These are phyloP conservation scores for Blastocystis sp. DNA, from an alignment of 352 stramenopile genomes.

Conservation along the genomic window DNA sequence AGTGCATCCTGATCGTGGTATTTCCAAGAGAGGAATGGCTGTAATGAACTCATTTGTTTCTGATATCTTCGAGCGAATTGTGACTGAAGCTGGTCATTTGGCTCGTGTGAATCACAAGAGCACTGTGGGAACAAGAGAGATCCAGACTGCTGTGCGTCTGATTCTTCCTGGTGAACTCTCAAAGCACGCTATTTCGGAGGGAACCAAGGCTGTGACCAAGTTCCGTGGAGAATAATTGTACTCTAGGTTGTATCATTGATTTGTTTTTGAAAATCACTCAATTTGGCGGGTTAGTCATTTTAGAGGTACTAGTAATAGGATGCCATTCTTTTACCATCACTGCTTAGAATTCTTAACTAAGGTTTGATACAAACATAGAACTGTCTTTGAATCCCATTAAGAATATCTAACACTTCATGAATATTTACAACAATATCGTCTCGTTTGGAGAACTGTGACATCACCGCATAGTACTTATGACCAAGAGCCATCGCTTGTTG, in stretches of 20 bases:
- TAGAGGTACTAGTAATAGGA: no score
- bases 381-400: background rate
- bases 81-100: conserved; percentile 85
- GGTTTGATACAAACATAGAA: background rate
- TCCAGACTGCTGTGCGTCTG: conserved; percentile 88
- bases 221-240: conserved; percentile 63
- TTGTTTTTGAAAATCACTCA: background rate
- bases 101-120: conserved; percentile 96
- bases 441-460: conserved; percentile 11
- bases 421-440: conserved; percentile 42
- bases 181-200: conserved; percentile 91
- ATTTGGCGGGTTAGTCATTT: no score
- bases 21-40: conserved; percentile 69
- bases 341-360: no score
- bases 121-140: conserved; percentile 87
- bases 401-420: conserved; percentile 28
- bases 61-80: conserved; percentile 95
- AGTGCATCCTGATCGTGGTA: conserved; percentile 67
- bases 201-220: conserved; percentile 82
- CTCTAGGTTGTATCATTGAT: conserved; percentile 6
- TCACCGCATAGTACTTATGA: conserved; percentile 43
- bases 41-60: conserved; percentile 97
- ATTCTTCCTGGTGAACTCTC: conserved; percentile 90
- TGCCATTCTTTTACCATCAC: no score
- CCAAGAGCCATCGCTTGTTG: conserved; percentile 27